Evolutionary conservation across 2,329 filamentous ascomycete genomes (phyloP).

Genomic region (Fusarium nygamai): DNA sequence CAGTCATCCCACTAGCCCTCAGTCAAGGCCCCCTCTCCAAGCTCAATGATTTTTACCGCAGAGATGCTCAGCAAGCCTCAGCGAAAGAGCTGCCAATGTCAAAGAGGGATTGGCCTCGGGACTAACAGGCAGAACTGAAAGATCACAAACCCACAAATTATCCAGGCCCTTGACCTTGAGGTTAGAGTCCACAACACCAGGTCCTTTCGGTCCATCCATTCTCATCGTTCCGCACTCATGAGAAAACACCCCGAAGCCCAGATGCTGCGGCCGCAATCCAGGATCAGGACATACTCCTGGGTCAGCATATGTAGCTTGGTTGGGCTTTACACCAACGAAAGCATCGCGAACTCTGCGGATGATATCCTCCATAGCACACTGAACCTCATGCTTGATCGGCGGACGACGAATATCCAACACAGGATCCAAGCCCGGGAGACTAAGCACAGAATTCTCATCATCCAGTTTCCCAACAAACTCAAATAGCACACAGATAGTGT

Average conservation of each 20-base stretch:
- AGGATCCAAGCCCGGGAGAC: slow-evolving; percentile 10
- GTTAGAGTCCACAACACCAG: slow-evolving; percentile 9
- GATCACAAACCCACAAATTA: slow-evolving; percentile 29
- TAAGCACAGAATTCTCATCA: slow-evolving; percentile 20
- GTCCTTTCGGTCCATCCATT: slow-evolving; percentile 7
- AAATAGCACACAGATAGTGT: slow-evolving; percentile 28
- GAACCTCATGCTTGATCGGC: slow-evolving; percentile 4
- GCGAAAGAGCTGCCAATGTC: slow-evolving; percentile 22
- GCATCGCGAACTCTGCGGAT: background rate
- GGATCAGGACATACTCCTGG: background rate
- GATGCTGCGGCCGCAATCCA: slow-evolving; percentile 10
- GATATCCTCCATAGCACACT: slow-evolving; percentile 18
- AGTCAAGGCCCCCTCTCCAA: too few relatives aligned
- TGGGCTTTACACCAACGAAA: background rate
- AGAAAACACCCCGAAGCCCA: slow-evolving; percentile 30
- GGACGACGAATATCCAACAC: slow-evolving; percentile 15
- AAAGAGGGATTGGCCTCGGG: slow-evolving; percentile 24
- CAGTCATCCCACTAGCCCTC: rapidly evolving
- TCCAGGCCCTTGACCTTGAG: slow-evolving; percentile 19
- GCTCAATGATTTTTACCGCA: background rate
- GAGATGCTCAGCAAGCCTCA: slow-evolving; percentile 23
- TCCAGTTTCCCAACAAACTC: slow-evolving; percentile 17
- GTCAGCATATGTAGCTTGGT: background rate
- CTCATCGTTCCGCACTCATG: slow-evolving; percentile 33
- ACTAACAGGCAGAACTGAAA: slow-evolving; percentile 28